Evolutionary conservation across 805 yeast genomes (phyloP).

Genomic region (Limtongia smithiae): DNA sequence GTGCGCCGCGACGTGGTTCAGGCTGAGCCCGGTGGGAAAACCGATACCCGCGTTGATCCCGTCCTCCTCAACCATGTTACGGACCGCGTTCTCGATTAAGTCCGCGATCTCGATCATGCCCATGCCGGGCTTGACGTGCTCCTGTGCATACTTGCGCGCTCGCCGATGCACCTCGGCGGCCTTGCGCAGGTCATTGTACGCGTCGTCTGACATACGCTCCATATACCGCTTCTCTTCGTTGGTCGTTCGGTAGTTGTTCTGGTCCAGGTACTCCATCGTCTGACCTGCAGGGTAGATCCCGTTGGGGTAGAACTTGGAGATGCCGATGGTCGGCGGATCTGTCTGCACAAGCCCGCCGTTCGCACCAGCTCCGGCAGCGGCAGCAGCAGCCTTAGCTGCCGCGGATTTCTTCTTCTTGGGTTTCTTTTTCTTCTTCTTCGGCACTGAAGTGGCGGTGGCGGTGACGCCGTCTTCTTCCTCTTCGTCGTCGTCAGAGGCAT

Average conservation of each 20-base stretch:
- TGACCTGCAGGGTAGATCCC: slow-evolving; percentile 82
- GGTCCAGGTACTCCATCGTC: slow-evolving; percentile 72
- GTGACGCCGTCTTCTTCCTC: slow-evolving; percentile 30
- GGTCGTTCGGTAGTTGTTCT: slow-evolving; percentile 68
- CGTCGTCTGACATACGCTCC: slow-evolving; percentile 56
- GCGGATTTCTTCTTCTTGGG: slow-evolving; percentile 43
- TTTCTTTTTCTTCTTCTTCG: slow-evolving; percentile 52
- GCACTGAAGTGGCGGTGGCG: slow-evolving; percentile 38
- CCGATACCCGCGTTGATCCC: slow-evolving; percentile 78
- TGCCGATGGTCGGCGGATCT: slow-evolving; percentile 53
- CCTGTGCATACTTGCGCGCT: slow-evolving; percentile 75
- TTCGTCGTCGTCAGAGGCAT: slow-evolving; percentile 36
- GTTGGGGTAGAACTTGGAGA: slow-evolving; percentile 64
- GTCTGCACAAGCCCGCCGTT: slow-evolving; percentile 45
- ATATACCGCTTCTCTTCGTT: slow-evolving; percentile 80
- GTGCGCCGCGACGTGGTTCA: slow-evolving; percentile 95
- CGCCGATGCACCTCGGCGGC: slow-evolving; percentile 96
- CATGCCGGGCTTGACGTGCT: slow-evolving; percentile 84
- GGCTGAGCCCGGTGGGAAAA: slow-evolving; percentile 95
- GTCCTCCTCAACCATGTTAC: slow-evolving; percentile 65
- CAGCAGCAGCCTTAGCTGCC: slow-evolving; percentile 1
- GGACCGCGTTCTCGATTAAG: slow-evolving; percentile 76
- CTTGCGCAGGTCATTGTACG: slow-evolving; percentile 86
- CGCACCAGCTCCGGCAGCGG: neutral
- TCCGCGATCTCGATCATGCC: slow-evolving; percentile 86